phyloP scores from a whole-genome alignment of 495 filamentous ascomycete genomes.

The Aspergillus kassunensis region DNA sequence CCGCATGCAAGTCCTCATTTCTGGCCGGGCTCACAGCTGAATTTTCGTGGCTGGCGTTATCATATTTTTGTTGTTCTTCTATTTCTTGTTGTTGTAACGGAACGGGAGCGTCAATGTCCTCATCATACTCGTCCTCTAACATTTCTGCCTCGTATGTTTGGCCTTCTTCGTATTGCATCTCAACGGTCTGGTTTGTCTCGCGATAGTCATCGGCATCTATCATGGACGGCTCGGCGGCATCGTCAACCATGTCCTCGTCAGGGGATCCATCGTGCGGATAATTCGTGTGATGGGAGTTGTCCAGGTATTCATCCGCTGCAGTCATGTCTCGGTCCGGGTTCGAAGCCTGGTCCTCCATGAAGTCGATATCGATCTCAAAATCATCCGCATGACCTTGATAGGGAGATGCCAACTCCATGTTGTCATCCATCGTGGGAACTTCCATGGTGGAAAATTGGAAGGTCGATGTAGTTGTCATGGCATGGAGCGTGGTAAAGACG shows the following conservation, averaged over 20 bases:
- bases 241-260: slow-evolving; percentile 51
- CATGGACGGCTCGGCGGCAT: slow-evolving; percentile 40
- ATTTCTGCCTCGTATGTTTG: slow-evolving; percentile 40
- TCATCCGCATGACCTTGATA: slow-evolving; percentile 54
- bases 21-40: background rate
- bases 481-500: slow-evolving; percentile 22
- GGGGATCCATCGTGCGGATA: slow-evolving; percentile 26
- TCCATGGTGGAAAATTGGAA: slow-evolving; percentile 38
- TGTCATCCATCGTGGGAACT: slow-evolving; percentile 37
- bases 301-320: slow-evolving; percentile 45
- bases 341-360: slow-evolving; percentile 49
- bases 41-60: slow-evolving; percentile 13
- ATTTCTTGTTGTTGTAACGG: slow-evolving; percentile 27
- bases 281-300: slow-evolving; percentile 33
- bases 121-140: slow-evolving; percentile 41
- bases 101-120: slow-evolving; percentile 30
- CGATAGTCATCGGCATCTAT: slow-evolving; percentile 32
- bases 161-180: slow-evolving; percentile 32
- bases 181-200: slow-evolving; percentile 31
- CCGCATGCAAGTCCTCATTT: slow-evolving; percentile 13
- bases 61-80: slow-evolving; percentile 7
- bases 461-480: slow-evolving; percentile 38
- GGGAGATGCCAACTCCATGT: slow-evolving; percentile 54
- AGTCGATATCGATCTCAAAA: slow-evolving; percentile 73
- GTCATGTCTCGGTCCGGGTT: slow-evolving; percentile 61